Percentiles rank a stretch among this genome's conserved stretches.
Evolutionary conservation across 2,329 filamentous ascomycete genomes (phyloP).

Genomic region (Coccinonectria pachysandricola): DNA sequence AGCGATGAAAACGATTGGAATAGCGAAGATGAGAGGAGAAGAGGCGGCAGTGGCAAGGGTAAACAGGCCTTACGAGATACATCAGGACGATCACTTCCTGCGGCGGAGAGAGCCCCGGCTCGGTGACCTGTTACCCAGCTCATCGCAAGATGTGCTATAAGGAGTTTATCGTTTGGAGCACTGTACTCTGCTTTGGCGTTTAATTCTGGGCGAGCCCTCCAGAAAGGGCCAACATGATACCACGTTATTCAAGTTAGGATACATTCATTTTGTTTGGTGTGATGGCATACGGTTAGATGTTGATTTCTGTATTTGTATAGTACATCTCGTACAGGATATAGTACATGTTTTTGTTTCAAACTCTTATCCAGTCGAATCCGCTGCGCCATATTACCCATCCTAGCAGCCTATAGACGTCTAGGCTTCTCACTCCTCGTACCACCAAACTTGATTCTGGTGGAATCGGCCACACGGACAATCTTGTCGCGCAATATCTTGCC

Average conservation of each 20-base stretch:
- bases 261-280: too few relatives aligned
- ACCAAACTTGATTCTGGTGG: slow-evolving; percentile 89
- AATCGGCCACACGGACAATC: slow-evolving; percentile 73
- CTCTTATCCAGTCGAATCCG: slow-evolving; percentile 8
- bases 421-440: slow-evolving; percentile 78
- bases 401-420: slow-evolving; percentile 56
- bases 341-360: slow-evolving; percentile 28
- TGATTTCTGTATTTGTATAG: too few relatives aligned
- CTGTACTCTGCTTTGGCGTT: slow-evolving; percentile 12
- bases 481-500: slow-evolving; percentile 64
- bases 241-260: too few relatives aligned
- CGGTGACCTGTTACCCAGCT: slow-evolving; percentile 6
- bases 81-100: slow-evolving; percentile 39
- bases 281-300: too few relatives aligned
- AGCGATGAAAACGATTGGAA: slow-evolving; percentile 29
- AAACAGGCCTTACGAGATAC: slow-evolving; percentile 37
- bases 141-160: neutral
- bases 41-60: slow-evolving; percentile 31
- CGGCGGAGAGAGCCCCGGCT: slow-evolving; percentile 40
- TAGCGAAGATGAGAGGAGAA: slow-evolving; percentile 34
- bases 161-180: slow-evolving; percentile 1
- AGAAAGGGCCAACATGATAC: slow-evolving; percentile 17
- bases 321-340: slow-evolving; percentile 25
- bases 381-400: slow-evolving; percentile 4
- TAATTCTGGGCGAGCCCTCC: slow-evolving; percentile 10